Conservation (phyloP, 305 asterid species). For the Coffea humblotiana region DNA sequence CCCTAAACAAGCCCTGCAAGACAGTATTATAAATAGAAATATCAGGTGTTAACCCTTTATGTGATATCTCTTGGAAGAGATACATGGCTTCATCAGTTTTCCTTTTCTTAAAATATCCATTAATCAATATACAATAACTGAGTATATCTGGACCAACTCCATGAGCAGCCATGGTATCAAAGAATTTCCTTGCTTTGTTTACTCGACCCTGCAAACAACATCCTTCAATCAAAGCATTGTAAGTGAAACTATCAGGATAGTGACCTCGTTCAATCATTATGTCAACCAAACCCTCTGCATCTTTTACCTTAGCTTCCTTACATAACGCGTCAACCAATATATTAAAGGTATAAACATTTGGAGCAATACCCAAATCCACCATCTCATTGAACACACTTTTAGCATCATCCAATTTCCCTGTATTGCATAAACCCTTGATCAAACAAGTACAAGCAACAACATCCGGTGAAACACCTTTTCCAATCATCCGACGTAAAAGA, state of each 20-base stretch:
- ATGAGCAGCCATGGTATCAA: too few relatives aligned
- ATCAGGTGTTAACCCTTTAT: conserved; percentile 1
- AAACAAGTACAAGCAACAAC: too few relatives aligned
- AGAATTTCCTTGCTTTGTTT: too few relatives aligned
- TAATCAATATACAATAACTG: conserved; percentile 20
- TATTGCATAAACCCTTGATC: too few relatives aligned
- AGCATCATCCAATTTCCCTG: too few relatives aligned
- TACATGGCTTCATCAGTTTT: conserved; percentile 21
- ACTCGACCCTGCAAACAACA: too few relatives aligned
- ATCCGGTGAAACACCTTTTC: too few relatives aligned
- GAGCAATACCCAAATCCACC: too few relatives aligned
- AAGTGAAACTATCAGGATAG: neutral
- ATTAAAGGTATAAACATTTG: too few relatives aligned
- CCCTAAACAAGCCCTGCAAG: conserved; percentile 17
- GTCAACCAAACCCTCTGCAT: neutral
- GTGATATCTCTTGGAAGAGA: conserved; percentile 19
- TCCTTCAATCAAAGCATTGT: neutral
- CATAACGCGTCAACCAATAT: too few relatives aligned
- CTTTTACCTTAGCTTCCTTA: neutral
- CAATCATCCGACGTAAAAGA: neutral
- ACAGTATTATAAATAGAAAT: conserved; percentile 4
- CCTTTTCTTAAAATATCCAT: conserved; percentile 23
- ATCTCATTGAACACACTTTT: too few relatives aligned
- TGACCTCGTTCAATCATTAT: too few relatives aligned
- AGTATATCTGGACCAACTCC: neutral